Conservation (phyloP, 2,329 filamentous ascomycete genomes). For the Lecanosticta acicola region DNA sequence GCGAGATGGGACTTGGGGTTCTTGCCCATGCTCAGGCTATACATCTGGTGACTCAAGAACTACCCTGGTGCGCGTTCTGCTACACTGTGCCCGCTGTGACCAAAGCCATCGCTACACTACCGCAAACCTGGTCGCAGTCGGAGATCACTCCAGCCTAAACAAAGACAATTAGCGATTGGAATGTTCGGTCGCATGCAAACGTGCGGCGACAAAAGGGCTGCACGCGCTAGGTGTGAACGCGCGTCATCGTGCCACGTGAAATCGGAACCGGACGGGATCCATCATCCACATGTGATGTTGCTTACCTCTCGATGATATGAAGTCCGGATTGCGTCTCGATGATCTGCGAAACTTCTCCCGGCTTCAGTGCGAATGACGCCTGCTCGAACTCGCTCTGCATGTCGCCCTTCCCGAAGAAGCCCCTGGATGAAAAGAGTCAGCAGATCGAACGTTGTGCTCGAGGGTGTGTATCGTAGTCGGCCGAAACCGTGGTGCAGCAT, state of each 20-base stretch:
- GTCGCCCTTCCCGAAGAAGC: constrained; percentile 87
- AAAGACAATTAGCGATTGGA: constrained; percentile 16
- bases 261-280: neutral
- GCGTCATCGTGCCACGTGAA: constrained; percentile 6
- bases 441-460: constrained; percentile 3
- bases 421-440: constrained; percentile 45
- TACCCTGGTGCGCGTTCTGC: neutral
- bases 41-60: constrained; percentile 1
- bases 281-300: constrained; percentile 7
- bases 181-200: constrained; percentile 10
- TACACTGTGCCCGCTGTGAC: neutral
- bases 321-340: constrained; percentile 91
- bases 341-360: constrained; percentile 77
- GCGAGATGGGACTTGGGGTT: too few species aligned
- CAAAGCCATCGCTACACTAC: neutral
- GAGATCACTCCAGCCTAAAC: constrained; percentile 19
- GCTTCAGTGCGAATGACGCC: constrained; percentile 82
- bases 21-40: constrained; percentile 3
- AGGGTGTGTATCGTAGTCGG: constrained; percentile 4
- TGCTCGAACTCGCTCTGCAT: constrained; percentile 99
- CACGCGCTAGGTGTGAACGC: constrained; percentile 6
- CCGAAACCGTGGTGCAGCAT: constrained; percentile 4
- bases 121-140: neutral
- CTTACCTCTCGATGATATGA: constrained; percentile 90
- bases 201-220: constrained; percentile 7